Conservation (phyloP, 179 eudicot species). For the Gypsophila paniculata region DNA sequence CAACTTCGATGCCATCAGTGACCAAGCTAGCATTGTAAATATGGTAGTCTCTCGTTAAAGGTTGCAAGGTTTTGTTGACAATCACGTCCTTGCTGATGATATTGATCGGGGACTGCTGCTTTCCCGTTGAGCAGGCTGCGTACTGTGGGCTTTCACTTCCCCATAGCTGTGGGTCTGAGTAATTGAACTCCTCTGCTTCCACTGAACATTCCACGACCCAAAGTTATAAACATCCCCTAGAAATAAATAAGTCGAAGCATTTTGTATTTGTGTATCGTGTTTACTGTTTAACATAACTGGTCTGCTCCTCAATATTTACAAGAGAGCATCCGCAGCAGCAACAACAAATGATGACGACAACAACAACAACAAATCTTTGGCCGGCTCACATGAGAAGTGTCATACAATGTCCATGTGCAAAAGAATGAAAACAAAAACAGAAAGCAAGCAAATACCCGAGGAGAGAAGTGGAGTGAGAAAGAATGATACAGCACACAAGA, state of each 20-base stretch:
- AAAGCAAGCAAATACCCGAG: constrained; percentile 16
- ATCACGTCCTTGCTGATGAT: constrained; percentile 15
- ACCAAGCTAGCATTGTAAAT: constrained; percentile 25
- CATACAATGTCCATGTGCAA: background rate
- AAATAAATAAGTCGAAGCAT: too few relatives aligned
- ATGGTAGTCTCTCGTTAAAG: constrained; percentile 29
- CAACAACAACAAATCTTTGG: too few relatives aligned
- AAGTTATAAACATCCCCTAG: background rate
- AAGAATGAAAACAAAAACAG: background rate
- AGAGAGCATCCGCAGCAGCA: too few relatives aligned
- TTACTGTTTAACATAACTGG: too few relatives aligned
- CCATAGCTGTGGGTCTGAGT: constrained; percentile 11
- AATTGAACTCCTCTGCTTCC: constrained; percentile 4
- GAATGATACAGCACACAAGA: constrained; percentile 14
- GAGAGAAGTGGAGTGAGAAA: constrained; percentile 14
- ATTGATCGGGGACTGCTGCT: constrained; percentile 32
- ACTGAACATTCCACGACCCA: background rate
- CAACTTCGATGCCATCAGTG: constrained; percentile 24
- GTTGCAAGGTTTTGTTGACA: constrained; percentile 20
- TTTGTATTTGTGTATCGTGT: too few relatives aligned
- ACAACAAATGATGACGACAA: too few relatives aligned
- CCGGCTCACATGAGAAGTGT: too few relatives aligned
- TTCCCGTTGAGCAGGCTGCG: constrained; percentile 23
- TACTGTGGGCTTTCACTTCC: constrained; percentile 10
- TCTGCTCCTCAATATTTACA: too few relatives aligned